These are phyloP conservation scores for Zygosaccharomyces rouxii DNA, from an alignment of 805 yeast genomes.

Conservation along the genomic window DNA sequence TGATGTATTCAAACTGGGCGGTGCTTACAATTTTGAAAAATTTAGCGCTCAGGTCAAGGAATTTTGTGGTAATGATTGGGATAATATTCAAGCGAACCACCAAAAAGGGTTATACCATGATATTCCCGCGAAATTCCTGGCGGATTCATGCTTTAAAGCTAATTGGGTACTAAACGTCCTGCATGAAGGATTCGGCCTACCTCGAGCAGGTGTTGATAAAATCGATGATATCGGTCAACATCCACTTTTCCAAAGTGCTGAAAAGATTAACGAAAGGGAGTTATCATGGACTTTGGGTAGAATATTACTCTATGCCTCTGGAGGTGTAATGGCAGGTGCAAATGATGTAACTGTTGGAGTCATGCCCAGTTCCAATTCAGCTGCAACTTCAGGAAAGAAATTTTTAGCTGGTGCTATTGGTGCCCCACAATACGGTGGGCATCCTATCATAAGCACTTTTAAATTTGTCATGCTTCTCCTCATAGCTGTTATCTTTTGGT, in stretches of 20 bases:
- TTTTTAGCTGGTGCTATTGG: constrained; percentile 26
- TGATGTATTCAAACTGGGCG: constrained; percentile 84
- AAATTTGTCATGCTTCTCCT: constrained; percentile 6
- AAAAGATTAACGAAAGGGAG: constrained; percentile 75
- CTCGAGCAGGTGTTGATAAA: constrained; percentile 57
- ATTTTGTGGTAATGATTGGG: constrained; percentile 80
- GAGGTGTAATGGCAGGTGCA: constrained; percentile 43
- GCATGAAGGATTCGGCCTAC: constrained; percentile 90
- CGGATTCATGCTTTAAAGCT: constrained; percentile 87
- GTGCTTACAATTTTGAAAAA: constrained; percentile 71
- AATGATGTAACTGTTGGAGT: constrained; percentile 24
- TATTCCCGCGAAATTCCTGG: constrained; percentile 52
- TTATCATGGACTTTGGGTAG: constrained; percentile 95
- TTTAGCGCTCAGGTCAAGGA: constrained; percentile 63
- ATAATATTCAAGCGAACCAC: constrained; percentile 44
- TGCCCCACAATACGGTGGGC: not conserved
- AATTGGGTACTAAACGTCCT: constrained; percentile 87
- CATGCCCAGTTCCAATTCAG: constrained; percentile 24
- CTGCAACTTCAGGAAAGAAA: constrained; percentile 18
- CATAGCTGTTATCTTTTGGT: constrained; percentile 1
- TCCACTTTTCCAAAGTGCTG: constrained; percentile 78
- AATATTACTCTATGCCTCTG: constrained; percentile 75
- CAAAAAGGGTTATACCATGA: constrained; percentile 54
- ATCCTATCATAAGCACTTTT: constrained; percentile 3
- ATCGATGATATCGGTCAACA: constrained; percentile 32